These are phyloP conservation scores for Aspergillus incahuasiensis DNA, from an alignment of 495 filamentous ascomycete species.

Conservation along the genomic window DNA sequence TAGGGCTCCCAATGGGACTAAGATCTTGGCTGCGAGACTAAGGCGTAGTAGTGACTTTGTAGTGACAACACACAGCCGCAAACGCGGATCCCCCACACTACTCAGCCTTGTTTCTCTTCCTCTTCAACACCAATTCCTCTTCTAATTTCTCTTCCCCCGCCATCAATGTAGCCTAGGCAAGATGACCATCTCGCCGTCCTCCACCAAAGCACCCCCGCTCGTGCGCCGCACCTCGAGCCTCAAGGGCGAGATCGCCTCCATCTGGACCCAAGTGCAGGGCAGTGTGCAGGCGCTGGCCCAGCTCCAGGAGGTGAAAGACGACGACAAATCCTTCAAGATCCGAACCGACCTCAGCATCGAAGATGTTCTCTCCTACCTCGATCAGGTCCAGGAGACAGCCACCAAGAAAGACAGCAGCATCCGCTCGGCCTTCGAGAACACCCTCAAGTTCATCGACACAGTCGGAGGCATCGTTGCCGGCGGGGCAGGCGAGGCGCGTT, in stretches of 20 bases:
- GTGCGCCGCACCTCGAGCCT: constrained; percentile 17
- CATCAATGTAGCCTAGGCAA: background rate
- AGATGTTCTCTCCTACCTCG: constrained; percentile 28
- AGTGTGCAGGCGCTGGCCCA: constrained; percentile 37
- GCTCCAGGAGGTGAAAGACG: too few relatives aligned
- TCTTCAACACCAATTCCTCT: background rate
- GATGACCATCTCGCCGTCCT: constrained; percentile 18
- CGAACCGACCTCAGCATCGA: constrained; percentile 25
- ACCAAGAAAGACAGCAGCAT: constrained; percentile 25
- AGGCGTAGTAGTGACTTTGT: too few relatives aligned
- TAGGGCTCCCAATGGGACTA: constrained; percentile 8
- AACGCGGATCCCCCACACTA: background rate
- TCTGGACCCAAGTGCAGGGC: constrained; percentile 34
- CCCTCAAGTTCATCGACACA: constrained; percentile 33
- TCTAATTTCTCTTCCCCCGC: background rate
- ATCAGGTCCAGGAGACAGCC: constrained; percentile 23
- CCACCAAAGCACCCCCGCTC: constrained; percentile 3
- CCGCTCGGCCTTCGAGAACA: constrained; percentile 24
- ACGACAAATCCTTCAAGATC: too few relatives aligned
- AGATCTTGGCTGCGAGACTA: constrained; percentile 5
- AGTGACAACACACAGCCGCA: constrained; percentile 2
- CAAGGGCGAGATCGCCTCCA: constrained; percentile 32
- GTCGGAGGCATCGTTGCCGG: constrained; percentile 31
- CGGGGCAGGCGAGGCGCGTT: constrained; percentile 29
- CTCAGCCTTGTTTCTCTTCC: constrained; percentile 1